Evolutionary conservation across 108 stramenopile species (phyloP), one percentile per base, ranked within the genome.

Genomic region (Thalassiosira profunda): DNA sequence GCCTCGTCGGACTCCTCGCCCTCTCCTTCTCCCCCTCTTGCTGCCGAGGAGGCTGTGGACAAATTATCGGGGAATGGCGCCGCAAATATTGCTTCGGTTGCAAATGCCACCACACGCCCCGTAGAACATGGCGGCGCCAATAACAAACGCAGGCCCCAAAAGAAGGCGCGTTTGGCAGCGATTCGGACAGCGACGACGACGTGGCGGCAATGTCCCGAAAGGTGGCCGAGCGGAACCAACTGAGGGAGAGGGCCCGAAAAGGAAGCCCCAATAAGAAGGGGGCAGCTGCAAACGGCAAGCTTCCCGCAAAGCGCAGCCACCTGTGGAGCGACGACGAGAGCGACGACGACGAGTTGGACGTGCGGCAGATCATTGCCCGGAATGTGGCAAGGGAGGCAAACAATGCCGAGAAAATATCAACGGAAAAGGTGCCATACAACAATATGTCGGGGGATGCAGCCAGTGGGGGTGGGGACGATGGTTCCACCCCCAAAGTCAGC

Each of bases 1-100:
- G 29, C 18, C 48, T 25, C 63, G n/a, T 47, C 45, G 33, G 49
- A 48, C 10, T 64, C 63, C 24, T 64, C 63, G 23, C 45, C 63
- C 17, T 35, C 30, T 60, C 45, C 38, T 15, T 64, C 48, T 46
- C 38, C 47, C 47, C 14, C 47, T 25, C 3, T 29, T 51, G 12
- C 29, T n/a, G 14, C 17, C 6, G 24, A 33, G 28, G 4, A 34
- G 36, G 11, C n/a, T n/a, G n/a, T n/a, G n/a, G n/a, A n/a, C n/a
- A n/a, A n/a, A n/a, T 3, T 14, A 26, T 12, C 10, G 11, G 28
- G 2, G 54, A 55, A 4, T 30, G 36, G 17, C 3, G 54, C 18
- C 2, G 29, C 29, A 35, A 34, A 14, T 11, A 10, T 4, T 3
- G 2, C 29, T 14, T 17, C 57, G 6, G 5, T 41, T 12, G 9